Evolutionary conservation across 768 basidiomycete species (phyloP).

Genomic region (Amylocystis lapponica): DNA sequence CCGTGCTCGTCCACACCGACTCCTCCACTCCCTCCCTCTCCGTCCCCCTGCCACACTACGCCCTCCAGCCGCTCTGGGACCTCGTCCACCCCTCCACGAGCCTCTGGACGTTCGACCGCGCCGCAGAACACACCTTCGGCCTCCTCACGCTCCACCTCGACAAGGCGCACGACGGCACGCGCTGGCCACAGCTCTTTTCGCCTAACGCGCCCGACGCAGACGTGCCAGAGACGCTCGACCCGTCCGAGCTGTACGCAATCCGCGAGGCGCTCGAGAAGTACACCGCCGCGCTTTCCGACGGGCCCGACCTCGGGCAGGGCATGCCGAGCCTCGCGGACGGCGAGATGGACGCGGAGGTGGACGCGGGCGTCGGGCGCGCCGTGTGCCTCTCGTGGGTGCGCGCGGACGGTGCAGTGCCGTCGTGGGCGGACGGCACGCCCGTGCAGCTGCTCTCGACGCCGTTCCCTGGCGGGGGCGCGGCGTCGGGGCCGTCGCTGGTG

Average conservation of each 20-base stretch:
- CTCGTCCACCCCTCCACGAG: constrained; percentile 70
- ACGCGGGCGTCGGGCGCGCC: constrained; percentile 61
- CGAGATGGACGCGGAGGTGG: constrained; percentile 90
- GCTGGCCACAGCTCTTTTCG: constrained; percentile 86
- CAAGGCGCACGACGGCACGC: constrained; percentile 76
- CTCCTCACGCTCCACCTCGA: constrained; percentile 80
- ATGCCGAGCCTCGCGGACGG: constrained; percentile 81
- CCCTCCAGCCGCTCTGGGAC: constrained; percentile 71
- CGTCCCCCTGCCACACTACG: constrained; percentile 50
- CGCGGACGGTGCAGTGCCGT: constrained; percentile 40
- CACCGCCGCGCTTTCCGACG: constrained; percentile 55
- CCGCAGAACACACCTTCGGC: constrained; percentile 61
- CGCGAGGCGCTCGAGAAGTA: constrained; percentile 84
- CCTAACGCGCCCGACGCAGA: constrained; percentile 44
- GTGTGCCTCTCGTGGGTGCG: constrained; percentile 65
- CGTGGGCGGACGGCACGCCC: constrained; percentile 30
- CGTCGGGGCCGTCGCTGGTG: constrained; percentile 39
- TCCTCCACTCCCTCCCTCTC: constrained; percentile 12
- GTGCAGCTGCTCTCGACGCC: constrained; percentile 63
- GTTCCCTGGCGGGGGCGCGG: constrained; percentile 45
- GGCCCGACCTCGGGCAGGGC: constrained; percentile 59
- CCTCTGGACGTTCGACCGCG: constrained; percentile 90
- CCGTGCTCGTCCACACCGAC: constrained; percentile 49
- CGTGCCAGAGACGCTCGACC: constrained; percentile 85
- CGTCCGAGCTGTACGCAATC: constrained; percentile 73